Base-by-base conservation (phyloP, 164 flowering plant genomes). In the Vitis labrusca region DNA sequence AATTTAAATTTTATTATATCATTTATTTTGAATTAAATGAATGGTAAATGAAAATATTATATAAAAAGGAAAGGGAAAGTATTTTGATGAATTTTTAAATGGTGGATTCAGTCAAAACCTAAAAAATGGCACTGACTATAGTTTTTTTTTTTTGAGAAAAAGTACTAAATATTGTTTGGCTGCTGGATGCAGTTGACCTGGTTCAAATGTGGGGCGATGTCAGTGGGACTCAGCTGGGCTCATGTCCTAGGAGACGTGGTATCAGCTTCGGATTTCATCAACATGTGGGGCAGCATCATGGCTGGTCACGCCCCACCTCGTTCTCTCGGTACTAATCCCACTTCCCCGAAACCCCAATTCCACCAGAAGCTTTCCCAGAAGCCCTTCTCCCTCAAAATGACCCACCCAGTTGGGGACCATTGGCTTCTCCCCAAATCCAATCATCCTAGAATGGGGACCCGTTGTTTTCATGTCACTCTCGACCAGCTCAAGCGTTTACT, bases 141-240 rank as follows among this genome's bases (percentile, higher is more conserved):
- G 9, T 4, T 48, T 9, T 15, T 19, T 19, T 19, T 19, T 19
- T 19, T 19, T 0, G 19, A 19, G 7, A 4, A 60, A 60, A 55
- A n/a, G 13, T 13, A 15, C 19, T n/a, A 55, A 60, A 27, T 9
- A 50, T 49, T 59, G 15, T 15, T 54, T 30, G 37, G 10, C 8
- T 3, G 23, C 23, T 54, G 50, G 50, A 10, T 71, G 61, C 87
- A 90, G 93, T 76, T 88, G 64, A 92, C 95, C 6, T 67, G 84
- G 88, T 90, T 92, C 86, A 82, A 81, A 59, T 89, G 91, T 61
- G 97, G 95, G 68, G 97, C 95, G 47, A 19, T 89, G 8, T 78
- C 87, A 23, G 47, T 92, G 60, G 97, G 93, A 1, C 80, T 92
- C 7, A 89, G 86, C 71, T 92, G 97, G 97, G 80, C 91, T 10